Evolutionary conservation across 1,284 basidiomycete species (phyloP).

Genomic region (Apiotrichum siamense): DNA sequence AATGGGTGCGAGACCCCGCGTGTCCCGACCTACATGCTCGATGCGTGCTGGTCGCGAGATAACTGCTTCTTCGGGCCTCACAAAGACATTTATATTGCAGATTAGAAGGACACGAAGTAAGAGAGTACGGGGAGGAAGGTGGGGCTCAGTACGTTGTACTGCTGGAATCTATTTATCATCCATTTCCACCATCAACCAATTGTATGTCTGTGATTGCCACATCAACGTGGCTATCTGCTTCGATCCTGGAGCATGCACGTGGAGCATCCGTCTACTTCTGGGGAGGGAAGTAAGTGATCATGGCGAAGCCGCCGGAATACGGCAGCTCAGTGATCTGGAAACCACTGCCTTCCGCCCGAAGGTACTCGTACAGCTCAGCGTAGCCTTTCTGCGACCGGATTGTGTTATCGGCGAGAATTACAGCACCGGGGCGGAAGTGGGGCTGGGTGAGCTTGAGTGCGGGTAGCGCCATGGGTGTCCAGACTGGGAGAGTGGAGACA

Average conservation of each 20-base stretch:
- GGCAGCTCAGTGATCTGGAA: constrained; percentile 15
- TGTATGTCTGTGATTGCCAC: too few species aligned
- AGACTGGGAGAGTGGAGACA: constrained; percentile 16
- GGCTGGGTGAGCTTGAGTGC: constrained; percentile 22
- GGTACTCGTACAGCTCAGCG: constrained; percentile 17
- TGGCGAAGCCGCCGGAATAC: constrained; percentile 23
- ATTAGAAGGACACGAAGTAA: background rate
- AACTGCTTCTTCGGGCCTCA: background rate
- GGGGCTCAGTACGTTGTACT: background rate
- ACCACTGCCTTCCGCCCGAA: background rate
- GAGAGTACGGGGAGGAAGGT: background rate
- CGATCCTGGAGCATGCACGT: too few species aligned
- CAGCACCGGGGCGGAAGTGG: constrained; percentile 20
- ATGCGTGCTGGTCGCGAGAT: background rate
- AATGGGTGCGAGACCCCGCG: constrained; percentile 21
- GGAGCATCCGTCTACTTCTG: background rate
- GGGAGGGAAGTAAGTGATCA: constrained; percentile 19
- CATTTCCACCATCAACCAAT: too few species aligned
- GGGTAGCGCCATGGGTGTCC: constrained; percentile 27
- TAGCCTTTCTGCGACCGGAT: constrained; percentile 17
- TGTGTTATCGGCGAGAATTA: constrained; percentile 22
- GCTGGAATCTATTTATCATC: background rate
- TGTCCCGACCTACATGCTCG: background rate
- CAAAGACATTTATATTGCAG: background rate
- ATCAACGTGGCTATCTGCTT: too few species aligned